Base-by-base conservation (phyloP, 1,139 yeast genomes). In the Pichia sp. region DNA sequence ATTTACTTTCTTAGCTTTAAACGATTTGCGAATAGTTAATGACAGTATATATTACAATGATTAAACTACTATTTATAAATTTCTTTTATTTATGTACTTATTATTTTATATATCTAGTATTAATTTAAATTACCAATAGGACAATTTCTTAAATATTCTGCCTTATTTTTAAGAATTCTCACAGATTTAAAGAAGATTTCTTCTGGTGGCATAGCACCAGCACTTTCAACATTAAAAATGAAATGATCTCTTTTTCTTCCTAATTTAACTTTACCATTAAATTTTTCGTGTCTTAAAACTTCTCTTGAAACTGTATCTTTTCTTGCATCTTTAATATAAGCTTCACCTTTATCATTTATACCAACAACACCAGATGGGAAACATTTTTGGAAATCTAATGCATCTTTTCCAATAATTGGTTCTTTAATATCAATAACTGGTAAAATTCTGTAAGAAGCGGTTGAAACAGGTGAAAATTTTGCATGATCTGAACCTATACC, bases 401-500 rank as follows among this genome's bases (percentile, higher is more conserved):
- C 97, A 46, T 77, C 75, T 5, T 75, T 80, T 4, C 97, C 97
- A 2, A 67, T 70, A 51, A 92, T 86, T 39, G 95, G 89, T 53
- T 78, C 67, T 41, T 70, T 64, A 42, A 92, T 87, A 53, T 86
- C 82, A 60, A 92, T 92, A 23, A 80, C 82, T n/a, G 98, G 98
- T 71, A 94, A 69, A 59, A 92, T 73, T 67, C 98, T 78, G 69
- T 92, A 92, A n/a, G 96, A 85, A 3, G 98, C 97, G 27, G 98
- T 92, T 27, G 96, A 78, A 10, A 92, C 98, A 4, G 98, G 98
- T 7, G 97, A 87, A 63, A 87, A 92, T 66, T 92, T 92, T 52
- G 98, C 97, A 65, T 92, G 98, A 63, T 92, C 98, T 30, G 87
- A 70, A 43, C 98, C 98, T 52, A 87, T 70, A 46, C 98, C 98